Conservation (phyloP, 1,284 basidiomycete species). For the Malassezia dermatis region DNA sequence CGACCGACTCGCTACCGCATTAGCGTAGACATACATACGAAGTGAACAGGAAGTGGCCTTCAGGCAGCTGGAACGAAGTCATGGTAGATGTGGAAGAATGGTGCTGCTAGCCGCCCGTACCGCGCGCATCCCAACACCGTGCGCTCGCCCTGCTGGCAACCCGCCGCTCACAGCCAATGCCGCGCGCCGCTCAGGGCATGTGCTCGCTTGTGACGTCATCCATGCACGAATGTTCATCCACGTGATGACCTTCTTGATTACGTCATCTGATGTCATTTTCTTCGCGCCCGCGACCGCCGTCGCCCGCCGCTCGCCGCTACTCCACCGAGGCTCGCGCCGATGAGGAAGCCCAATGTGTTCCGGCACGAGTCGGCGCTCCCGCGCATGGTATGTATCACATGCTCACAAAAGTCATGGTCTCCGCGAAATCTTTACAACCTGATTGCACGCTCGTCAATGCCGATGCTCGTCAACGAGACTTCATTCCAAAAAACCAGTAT, state of each 20-base stretch:
- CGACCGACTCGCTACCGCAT: slow-evolving; percentile 47
- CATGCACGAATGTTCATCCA: slow-evolving; percentile 2
- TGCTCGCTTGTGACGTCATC: slow-evolving; percentile 14
- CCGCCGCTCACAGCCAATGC: slow-evolving; percentile 6
- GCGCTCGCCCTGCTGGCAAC: slow-evolving; percentile 4
- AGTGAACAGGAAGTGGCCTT: slow-evolving; percentile 48
- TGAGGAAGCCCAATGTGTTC: slow-evolving; percentile 40
- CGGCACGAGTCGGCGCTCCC: slow-evolving; percentile 37
- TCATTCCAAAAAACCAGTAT: slow-evolving; percentile 57
- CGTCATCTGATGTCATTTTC: slow-evolving; percentile 5
- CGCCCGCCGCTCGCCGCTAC: background rate
- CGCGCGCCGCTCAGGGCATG: background rate
- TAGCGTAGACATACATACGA: slow-evolving; percentile 25
- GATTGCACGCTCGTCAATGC: slow-evolving; percentile 50
- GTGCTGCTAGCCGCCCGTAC: background rate
- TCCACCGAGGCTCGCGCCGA: slow-evolving; percentile 12
- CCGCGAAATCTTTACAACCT: slow-evolving; percentile 68
- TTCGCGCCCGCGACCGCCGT: background rate
- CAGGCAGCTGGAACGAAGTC: slow-evolving; percentile 26
- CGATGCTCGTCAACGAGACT: slow-evolving; percentile 49
- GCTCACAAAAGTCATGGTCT: slow-evolving; percentile 55
- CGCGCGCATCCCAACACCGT: background rate
- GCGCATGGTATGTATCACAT: slow-evolving; percentile 31
- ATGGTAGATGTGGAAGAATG: slow-evolving; percentile 4
- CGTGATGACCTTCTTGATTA: slow-evolving; percentile 6